Evolutionary conservation across 805 yeast genomes (phyloP), one percentile per base, ranked within the genome.

Genomic region (Cyberlindnera subsufficiens): DNA sequence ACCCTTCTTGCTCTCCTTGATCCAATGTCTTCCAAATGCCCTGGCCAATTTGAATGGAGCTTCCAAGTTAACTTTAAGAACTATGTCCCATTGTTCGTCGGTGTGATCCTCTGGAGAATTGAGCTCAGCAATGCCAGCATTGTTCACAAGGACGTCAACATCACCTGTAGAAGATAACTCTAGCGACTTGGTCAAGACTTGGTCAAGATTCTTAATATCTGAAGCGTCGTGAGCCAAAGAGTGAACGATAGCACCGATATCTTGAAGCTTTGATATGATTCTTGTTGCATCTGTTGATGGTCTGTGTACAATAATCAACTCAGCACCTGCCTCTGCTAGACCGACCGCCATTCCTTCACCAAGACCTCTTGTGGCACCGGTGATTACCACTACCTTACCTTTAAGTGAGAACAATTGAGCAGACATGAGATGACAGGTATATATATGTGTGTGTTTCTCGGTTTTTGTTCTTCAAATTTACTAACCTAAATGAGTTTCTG

Each of bases 281-380:
- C 32, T 16, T 1, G 51, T 19, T 4, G 56, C 50, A 32, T 52
- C 57, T 3, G 58, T 53, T 3, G 47, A 13, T 9, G 31, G 44
- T 41, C 57, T 54, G 22, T 54, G 57, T 6, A 55, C 57, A 6
- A 54, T 13, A 27, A 86, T 84, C 25, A 88, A 78, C 50, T 84
- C 86, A 15, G 95, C 95, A 37, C 95, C 96, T 4, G 90, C 90
- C 65, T 85, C 90, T 38, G 90, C 87, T 53, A 70, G 81, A 2
- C 89, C 91, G 60, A 75, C 81, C 36, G 91, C 93, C 37, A 85
- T 86, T 7, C 84, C 87, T 54, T 66, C 75, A 16, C 95, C 96
- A 48, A 87, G 85, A 22, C 95, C 95, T 39, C 82, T 72, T 11
- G 89, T 79, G 8, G 89, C 84, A 37, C 96, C 95, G 18, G 93